Evolutionary conservation across 108 stramenopile species (phyloP), one percentile per base, ranked within the genome.

Genomic region (Cylindrotheca closterium): DNA sequence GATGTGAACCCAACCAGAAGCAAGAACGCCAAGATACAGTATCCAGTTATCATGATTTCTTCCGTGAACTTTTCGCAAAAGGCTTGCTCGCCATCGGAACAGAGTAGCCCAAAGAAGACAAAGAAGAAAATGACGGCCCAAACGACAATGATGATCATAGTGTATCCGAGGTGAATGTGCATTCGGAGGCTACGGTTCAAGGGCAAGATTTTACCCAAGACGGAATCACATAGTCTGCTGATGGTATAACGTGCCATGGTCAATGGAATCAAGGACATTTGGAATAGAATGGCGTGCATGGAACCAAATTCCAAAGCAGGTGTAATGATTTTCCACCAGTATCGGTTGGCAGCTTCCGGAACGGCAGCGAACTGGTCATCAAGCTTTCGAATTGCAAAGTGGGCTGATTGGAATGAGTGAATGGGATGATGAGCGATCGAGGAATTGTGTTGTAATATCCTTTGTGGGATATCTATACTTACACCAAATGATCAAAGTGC

Each of bases 221-320:
- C 25, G 21, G 53, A 55, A 4, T 60, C 53, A 7, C 72, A 68
- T 17, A 74, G 63, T 0, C 67, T n/a, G 1, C 76, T 37, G 49
- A 80, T 80, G 59, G 73, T 60, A 24, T n/a, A 66, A 47, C 72
- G 49, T 30, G 55, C 62, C 75, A 80, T 74, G 7, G 79, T 80
- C 19, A 80, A 56, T 17, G 79, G 79, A 24, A 80, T 51, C 48
- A 80, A 54, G 30, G 76, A 62, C 75, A 80, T 73, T 60, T 80
- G 79, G 30, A 77, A 80, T 12, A 80, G 58, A 70, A 80, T 75
- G 4, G 76, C 79, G 74, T 80, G 79, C 72, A 74, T 74, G 31
- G 70, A 46, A 31, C 79, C 79, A 70, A 77, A 80, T 31, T 80
- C 79, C 15, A 80, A 30, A 2, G 79, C 27, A 2, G 79, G 79